phyloP scores from a whole-genome alignment of 2,329 filamentous ascomycete species.

The Blastomyces emzantsi region DNA sequence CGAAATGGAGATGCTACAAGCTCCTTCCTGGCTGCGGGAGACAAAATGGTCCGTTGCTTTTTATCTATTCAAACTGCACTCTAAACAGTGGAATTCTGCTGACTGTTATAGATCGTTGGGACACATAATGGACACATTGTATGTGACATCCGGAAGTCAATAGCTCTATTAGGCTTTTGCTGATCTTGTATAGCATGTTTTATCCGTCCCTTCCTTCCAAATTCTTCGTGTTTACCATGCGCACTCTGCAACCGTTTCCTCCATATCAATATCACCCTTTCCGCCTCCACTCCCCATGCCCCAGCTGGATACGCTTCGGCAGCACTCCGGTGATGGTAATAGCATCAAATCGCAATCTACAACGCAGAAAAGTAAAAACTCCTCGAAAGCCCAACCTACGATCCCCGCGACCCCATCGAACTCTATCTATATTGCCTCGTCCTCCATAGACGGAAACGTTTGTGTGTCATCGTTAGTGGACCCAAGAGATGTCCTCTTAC shows the following conservation, averaged over 20 bases:
- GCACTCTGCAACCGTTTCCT: conserved; percentile 83
- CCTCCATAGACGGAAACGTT: conserved; percentile 92
- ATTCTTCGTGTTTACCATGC: conserved; percentile 80
- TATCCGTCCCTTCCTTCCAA: conserved; percentile 74
- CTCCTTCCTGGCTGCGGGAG: conserved; percentile 77
- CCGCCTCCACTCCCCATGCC: conserved; percentile 50
- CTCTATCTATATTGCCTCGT: conserved; percentile 84
- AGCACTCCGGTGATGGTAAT: conserved; percentile 24
- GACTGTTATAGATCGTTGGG: conserved; percentile 60
- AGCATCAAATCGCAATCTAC: conserved; percentile 22
- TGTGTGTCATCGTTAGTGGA: conserved; percentile 84
- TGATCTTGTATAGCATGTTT: conserved; percentile 56
- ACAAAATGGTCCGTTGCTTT: conserved; percentile 71
- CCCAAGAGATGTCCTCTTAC: conserved; percentile 76
- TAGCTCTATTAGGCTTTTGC: conserved; percentile 10
- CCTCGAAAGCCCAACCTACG: conserved; percentile 19
- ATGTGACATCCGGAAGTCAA: conserved; percentile 32
- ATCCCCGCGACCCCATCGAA: conserved; percentile 74
- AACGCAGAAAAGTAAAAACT: conserved; percentile 26
- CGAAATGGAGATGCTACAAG: conserved; percentile 93
- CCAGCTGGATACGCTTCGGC: conserved; percentile 31
- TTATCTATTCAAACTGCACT: conserved; percentile 4
- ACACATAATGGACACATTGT: conserved; percentile 97
- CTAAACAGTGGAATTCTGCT: conserved; percentile 7
- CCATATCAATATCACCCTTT: conserved; percentile 81